Percentiles rank a stretch among this genome's conserved stretches.
Conservation (phyloP, 1,284 basidiomycete species). For the Leucoagaricus sp. region DNA sequence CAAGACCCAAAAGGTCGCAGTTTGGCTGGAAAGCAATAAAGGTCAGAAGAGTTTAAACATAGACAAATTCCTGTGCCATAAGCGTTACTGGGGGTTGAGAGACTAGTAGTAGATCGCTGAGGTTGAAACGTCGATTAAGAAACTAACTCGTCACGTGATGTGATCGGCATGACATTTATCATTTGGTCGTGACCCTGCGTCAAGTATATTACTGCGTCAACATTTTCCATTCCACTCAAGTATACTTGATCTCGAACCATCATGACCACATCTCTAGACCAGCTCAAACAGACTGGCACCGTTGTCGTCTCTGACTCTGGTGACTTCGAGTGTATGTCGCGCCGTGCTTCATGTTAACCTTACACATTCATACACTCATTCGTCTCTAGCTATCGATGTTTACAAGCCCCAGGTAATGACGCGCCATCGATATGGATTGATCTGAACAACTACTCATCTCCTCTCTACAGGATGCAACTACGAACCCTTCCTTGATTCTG, state of each 20-base stretch:
- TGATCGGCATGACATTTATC: conserved; percentile 8
- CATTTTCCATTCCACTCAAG: background rate
- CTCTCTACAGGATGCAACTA: conserved; percentile 81
- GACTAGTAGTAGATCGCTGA: no score
- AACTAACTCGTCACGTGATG: background rate
- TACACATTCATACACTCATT: background rate
- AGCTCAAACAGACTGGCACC: conserved; percentile 88
- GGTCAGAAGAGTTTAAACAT: no score
- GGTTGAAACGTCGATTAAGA: no score
- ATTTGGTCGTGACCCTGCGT: conserved; percentile 4
- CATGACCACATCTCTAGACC: conserved; percentile 90
- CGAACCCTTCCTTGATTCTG: conserved; percentile 92
- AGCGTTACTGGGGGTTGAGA: background rate
- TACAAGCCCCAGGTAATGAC: conserved; percentile 85
- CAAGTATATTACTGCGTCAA: conserved; percentile 10
- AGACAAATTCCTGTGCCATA: no score
- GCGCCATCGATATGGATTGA: conserved; percentile 4
- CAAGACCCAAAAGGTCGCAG: no score
- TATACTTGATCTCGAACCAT: conserved; percentile 28
- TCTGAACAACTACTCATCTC: background rate
- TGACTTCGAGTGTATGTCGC: conserved; percentile 74
- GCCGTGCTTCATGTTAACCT: background rate
- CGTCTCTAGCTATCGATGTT: conserved; percentile 70
- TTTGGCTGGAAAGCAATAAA: no score
- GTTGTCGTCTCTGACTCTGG: conserved; percentile 95